Evolutionary conservation across 2,329 filamentous ascomycete genomes (phyloP).

Genomic region (Trichoderma pleuroti): DNA sequence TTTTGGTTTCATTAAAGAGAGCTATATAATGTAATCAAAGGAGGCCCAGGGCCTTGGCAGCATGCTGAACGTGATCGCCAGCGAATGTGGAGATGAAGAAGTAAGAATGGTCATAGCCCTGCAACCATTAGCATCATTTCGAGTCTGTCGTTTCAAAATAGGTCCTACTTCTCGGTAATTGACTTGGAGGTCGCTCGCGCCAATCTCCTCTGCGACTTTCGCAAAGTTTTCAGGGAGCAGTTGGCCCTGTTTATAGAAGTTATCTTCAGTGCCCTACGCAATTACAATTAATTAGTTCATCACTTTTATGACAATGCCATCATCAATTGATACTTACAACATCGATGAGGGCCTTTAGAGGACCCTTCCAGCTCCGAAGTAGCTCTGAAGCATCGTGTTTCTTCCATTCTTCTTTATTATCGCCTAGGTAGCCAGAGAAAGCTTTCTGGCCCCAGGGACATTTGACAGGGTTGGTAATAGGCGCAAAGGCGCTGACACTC

Average conservation of each 20-base stretch:
- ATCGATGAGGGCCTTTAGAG: constrained; percentile 78
- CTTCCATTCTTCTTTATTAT: constrained; percentile 72
- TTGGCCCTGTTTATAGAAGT: constrained; percentile 94
- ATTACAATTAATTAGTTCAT: neutral
- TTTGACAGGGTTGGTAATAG: constrained; percentile 78
- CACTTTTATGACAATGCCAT: neutral
- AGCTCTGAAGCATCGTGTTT: constrained; percentile 91
- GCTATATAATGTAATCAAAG: neutral
- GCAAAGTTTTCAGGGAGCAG: constrained; percentile 91
- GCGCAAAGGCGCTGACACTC: constrained; percentile 84
- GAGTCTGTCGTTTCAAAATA: neutral
- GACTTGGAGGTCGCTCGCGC: constrained; percentile 65
- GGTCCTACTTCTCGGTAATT: constrained; percentile 70
- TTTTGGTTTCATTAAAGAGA: neutral
- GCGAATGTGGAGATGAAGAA: constrained; percentile 94
- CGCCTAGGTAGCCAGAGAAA: constrained; percentile 85
- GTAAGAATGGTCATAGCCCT: constrained; percentile 96
- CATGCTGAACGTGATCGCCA: constrained; percentile 86
- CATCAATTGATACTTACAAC: constrained; percentile 51
- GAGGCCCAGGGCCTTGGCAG: constrained; percentile 71
- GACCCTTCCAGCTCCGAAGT: constrained; percentile 67
- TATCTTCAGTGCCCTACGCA: constrained; percentile 77
- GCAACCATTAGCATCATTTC: neutral
- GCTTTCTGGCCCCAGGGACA: constrained; percentile 97
- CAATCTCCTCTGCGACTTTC: constrained; percentile 71